A percentile compares a stretch with the other conserved stretches of the same genome.
Evolutionary conservation across 371 early-diverging fungal species (phyloP).

Genomic region (Cokeromyces recurvatus): DNA sequence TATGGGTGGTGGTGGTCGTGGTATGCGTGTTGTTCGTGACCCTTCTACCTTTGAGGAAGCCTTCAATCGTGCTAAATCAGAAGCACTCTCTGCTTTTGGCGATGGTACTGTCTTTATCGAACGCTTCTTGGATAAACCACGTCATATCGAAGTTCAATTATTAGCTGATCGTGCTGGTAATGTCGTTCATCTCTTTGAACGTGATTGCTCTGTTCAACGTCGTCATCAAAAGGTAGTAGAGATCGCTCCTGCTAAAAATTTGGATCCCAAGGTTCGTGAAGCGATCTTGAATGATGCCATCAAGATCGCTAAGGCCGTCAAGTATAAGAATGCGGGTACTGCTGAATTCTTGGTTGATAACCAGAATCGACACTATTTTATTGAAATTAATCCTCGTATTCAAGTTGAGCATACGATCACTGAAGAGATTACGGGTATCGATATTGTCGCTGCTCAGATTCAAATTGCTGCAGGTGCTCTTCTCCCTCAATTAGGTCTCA

Average conservation of each 20-base stretch:
- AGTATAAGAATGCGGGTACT: slow-evolving; percentile 95
- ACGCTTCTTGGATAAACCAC: slow-evolving; percentile 86
- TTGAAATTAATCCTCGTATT: slow-evolving; percentile 95
- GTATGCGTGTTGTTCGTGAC: slow-evolving; percentile 90
- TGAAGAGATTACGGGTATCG: slow-evolving; percentile 94
- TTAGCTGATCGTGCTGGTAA: slow-evolving; percentile 88
- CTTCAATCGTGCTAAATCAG: slow-evolving; percentile 80
- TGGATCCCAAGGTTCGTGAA: slow-evolving; percentile 66
- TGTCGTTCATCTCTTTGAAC: slow-evolving; percentile 85
- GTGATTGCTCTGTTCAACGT: slow-evolving; percentile 98
- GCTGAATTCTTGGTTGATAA: slow-evolving; percentile 95
- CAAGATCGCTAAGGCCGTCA: slow-evolving; percentile 83
- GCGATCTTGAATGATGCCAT: slow-evolving; percentile 86
- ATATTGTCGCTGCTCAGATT: slow-evolving; percentile 89
- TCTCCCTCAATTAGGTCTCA: slow-evolving; percentile 73
- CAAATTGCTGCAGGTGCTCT: slow-evolving; percentile 88
- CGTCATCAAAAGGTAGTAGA: slow-evolving; percentile 98
- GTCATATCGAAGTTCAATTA: slow-evolving; percentile 97
- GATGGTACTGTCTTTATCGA: slow-evolving; percentile 95
- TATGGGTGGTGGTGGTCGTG: slow-evolving; percentile 97
- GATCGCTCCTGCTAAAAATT: slow-evolving; percentile 80
- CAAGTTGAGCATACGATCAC: slow-evolving; percentile 92
- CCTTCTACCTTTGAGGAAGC: slow-evolving; percentile 59
- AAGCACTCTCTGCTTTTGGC: slow-evolving; percentile 92
- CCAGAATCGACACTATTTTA: slow-evolving; percentile 88